These are phyloP conservation scores for Chlorencoelia australis DNA, from an alignment of 2,329 filamentous ascomycete genomes.

Conservation along the genomic window DNA sequence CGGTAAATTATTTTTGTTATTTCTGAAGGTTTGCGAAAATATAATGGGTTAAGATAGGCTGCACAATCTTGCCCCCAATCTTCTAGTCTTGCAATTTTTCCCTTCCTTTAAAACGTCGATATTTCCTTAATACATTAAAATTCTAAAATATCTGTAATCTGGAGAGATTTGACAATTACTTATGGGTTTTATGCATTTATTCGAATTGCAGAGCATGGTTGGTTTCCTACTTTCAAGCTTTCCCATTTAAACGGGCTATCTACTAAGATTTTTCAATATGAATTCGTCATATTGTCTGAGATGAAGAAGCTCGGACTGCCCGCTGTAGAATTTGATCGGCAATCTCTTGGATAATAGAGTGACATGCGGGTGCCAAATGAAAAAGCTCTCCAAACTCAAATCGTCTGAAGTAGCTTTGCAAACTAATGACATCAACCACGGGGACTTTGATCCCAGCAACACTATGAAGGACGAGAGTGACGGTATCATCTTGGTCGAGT, in stretches of 20 bases:
- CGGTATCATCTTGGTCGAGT: conserved; percentile 9
- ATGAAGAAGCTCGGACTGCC: conserved; percentile 10
- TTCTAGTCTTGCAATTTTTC: too few relatives aligned
- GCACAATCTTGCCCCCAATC: too few relatives aligned
- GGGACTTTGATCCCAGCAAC: conserved; percentile 13
- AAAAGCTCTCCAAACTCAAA: conserved; percentile 12
- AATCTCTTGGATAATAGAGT: conserved; percentile 11
- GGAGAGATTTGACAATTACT: conserved; percentile 10
- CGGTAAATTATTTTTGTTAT: too few relatives aligned
- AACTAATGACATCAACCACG: conserved; percentile 10
- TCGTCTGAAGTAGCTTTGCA: conserved; percentile 8
- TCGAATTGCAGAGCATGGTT: conserved; percentile 10
- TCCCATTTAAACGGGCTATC: conserved; percentile 10
- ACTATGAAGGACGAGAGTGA: conserved; percentile 6
- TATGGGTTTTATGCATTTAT: conserved; percentile 12
- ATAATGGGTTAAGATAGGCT: too few relatives aligned
- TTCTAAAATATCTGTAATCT: conserved; percentile 8
- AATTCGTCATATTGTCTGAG: conserved; percentile 9
- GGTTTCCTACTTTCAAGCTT: conserved; percentile 14
- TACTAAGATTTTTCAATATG: conserved; percentile 12
- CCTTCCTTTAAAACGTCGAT: conserved; percentile 10
- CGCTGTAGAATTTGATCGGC: conserved; percentile 11
- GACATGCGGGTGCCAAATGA: conserved; percentile 11
- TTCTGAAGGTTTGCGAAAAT: too few relatives aligned
- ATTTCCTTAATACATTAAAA: conserved; percentile 10